Evolutionary conservation across 2,329 filamentous ascomycete genomes (phyloP), one percentile per base, ranked within the genome.

Genomic region (Pseudogymnoascus sp.): DNA sequence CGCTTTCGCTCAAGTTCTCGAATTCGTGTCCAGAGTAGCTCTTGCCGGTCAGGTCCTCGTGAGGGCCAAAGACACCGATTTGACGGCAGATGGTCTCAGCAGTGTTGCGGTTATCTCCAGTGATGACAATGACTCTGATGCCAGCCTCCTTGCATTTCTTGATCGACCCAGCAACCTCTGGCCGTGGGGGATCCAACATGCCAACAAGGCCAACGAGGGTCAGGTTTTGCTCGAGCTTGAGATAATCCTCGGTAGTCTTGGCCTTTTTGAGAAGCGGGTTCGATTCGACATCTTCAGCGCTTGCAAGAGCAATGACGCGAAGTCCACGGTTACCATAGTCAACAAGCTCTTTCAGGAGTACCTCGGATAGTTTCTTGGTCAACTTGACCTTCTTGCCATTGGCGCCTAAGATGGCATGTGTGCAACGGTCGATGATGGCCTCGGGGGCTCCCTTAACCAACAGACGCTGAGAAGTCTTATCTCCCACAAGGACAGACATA

Each of bases 381-480:
- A 99, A 79, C 58, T 85, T 78, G 38, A 92, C 89, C 71, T 85
- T 88, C 73, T 89, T 90, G 67, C 91, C 94, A 70, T 90, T 81
- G 28, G 86, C 78, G 41, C 94, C 95, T 65, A 93, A 78, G 14
- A 97, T 75, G 52, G 87, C 84, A 71, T 93, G 85, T 58, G 91
- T 89, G 80, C 94, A 99, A 64, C 95, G 89, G 69, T 96, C 93
- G 65, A 99, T 84, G 69, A 99, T 87, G 11, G 92, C 91, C 76
- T 99, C 94, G 5, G 94, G 94, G 19, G 95, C 94, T 70, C 94
- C 94, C 79, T 99, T 99, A 67, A 99, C 92, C 58, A 99, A 83
- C 9, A 99, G 86, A 74, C 89, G 92, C 77, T 94, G 85, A 60
- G 85, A 76, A 59, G 81, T 80, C 62, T 84, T 87, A 62, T 83